Evolutionary conservation across 768 basidiomycete species (phyloP).

Genomic region (Paxillus ammoniavirescens): DNA sequence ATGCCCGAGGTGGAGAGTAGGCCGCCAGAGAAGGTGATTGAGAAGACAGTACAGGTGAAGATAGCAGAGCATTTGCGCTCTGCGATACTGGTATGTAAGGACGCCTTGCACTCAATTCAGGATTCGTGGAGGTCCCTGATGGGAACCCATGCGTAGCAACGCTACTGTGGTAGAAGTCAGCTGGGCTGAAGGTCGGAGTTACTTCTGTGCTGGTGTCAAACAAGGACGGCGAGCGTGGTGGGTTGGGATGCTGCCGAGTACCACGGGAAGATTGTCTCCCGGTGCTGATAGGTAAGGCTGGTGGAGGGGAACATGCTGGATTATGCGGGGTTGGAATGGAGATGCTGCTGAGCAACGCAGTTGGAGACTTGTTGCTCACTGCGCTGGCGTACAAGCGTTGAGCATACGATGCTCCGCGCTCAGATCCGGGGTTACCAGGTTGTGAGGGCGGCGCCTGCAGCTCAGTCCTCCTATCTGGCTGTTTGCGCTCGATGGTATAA

Average conservation of each 20-base stretch:
- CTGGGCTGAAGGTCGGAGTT: slow-evolving; percentile 4
- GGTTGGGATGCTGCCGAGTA: slow-evolving; percentile 1
- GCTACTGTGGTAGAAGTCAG: slow-evolving; percentile 19
- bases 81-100: slow-evolving; percentile 5
- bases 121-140: neutral
- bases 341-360: neutral
- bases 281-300: neutral
- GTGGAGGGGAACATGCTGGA: neutral
- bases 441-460: slow-evolving; percentile 1
- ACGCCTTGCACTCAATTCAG: neutral
- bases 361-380: slow-evolving; percentile 16
- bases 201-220: neutral
- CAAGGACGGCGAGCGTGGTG: slow-evolving; percentile 3
- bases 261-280: neutral
- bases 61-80: neutral
- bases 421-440: slow-evolving; percentile 2
- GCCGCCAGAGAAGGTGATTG: neutral
- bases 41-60: neutral
- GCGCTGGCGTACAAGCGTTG: slow-evolving; percentile 47
- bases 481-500: slow-evolving; percentile 19
- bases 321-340: slow-evolving; percentile 7
- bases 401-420: slow-evolving; percentile 32
- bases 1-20: neutral
- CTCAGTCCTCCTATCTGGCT: slow-evolving; percentile 3
- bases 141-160: slow-evolving; percentile 7